These are phyloP conservation scores for Penicillium simplicissimum DNA, from an alignment of 495 filamentous ascomycete genomes.

Conservation along the genomic window DNA sequence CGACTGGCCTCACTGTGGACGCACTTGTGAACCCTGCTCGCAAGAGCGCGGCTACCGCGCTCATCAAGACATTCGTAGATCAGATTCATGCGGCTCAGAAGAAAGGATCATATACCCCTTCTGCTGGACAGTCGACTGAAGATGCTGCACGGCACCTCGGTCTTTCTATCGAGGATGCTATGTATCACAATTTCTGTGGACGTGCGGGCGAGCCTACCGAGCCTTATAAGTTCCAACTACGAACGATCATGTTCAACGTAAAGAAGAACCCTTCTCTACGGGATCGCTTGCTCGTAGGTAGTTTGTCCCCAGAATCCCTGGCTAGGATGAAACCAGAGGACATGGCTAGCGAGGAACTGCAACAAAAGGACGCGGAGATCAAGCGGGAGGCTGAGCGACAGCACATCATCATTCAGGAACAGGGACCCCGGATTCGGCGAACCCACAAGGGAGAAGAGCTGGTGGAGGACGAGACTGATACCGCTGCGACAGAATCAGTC, in stretches of 20 bases:
- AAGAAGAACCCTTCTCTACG: conserved; percentile 81
- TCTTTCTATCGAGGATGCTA: conserved; percentile 73
- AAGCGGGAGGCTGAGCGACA: conserved; percentile 83
- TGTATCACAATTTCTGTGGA: conserved; percentile 58
- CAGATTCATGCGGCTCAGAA: conserved; percentile 53
- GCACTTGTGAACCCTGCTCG: conserved; percentile 52
- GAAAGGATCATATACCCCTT: conserved; percentile 51
- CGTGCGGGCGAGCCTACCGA: conserved; percentile 50
- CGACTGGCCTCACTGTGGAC: conserved; percentile 26
- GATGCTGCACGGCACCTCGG: conserved; percentile 57
- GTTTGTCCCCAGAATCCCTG: conserved; percentile 68
- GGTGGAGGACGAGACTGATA: conserved; percentile 65
- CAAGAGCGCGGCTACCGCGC: conserved; percentile 48
- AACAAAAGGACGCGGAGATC: conserved; percentile 72
- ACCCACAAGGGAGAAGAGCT: conserved; percentile 96
- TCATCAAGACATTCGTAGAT: conserved; percentile 56
- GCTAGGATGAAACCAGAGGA: conserved; percentile 83
- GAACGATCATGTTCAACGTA: conserved; percentile 74
- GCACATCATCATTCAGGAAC: conserved; percentile 78
- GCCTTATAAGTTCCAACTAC: conserved; percentile 57
- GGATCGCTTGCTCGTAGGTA: conserved; percentile 69
- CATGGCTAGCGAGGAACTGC: conserved; percentile 87
- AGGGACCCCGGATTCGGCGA: conserved; percentile 78
- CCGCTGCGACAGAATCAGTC: conserved; percentile 48
- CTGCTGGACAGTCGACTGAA: conserved; percentile 52